Percentiles rank a stretch among this genome's conserved stretches.
Evolutionary conservation across 768 basidiomycete genomes (phyloP).

Genomic region (Amanita rimosa): DNA sequence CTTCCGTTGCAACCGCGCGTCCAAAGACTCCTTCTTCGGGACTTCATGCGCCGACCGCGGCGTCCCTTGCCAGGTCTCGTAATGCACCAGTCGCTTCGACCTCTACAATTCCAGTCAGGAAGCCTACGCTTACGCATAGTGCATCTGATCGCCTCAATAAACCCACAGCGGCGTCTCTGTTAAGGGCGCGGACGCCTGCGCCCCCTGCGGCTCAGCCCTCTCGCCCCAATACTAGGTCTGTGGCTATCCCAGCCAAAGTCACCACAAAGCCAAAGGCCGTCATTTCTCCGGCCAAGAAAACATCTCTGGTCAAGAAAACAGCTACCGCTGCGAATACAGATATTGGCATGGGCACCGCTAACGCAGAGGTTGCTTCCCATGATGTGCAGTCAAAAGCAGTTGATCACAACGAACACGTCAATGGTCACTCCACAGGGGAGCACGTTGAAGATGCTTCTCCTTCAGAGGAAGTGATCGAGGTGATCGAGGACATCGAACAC

Average conservation of each 20-base stretch:
- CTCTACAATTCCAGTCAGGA: constrained; percentile 39
- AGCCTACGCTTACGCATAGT: constrained; percentile 39
- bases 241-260: constrained; percentile 16
- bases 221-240: constrained; percentile 14
- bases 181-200: constrained; percentile 39
- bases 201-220: constrained; percentile 19
- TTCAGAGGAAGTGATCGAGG: neutral
- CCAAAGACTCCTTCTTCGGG: constrained; percentile 58
- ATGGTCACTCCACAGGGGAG: neutral
- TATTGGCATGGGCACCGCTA: neutral
- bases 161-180: constrained; percentile 72
- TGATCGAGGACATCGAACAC: neutral
- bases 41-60: constrained; percentile 74
- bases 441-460: constrained; percentile 1
- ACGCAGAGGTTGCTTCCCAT: neutral
- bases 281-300: constrained; percentile 12
- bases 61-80: constrained; percentile 64
- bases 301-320: constrained; percentile 12
- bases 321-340: constrained; percentile 10
- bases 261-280: constrained; percentile 13
- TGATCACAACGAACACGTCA: neutral
- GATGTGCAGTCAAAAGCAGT: neutral
- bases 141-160: constrained; percentile 62
- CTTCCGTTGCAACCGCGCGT: constrained; percentile 26
- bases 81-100: constrained; percentile 29